phyloP scores from a whole-genome alignment of 2,329 filamentous ascomycete genomes.

The Paecilomyces formosus region DNA sequence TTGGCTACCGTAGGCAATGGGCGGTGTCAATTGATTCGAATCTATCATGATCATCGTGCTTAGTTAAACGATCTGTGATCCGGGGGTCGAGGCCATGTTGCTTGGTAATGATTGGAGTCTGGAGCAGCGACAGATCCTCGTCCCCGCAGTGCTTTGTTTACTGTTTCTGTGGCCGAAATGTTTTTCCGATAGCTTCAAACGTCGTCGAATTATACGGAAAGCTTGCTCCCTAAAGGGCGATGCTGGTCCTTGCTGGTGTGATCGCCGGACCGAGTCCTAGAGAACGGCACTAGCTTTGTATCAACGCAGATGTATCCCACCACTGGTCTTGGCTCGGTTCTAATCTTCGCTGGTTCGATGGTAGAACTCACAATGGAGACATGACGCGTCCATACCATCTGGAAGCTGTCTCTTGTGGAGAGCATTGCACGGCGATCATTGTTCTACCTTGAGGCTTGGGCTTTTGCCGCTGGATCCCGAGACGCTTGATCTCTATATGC shows the following conservation, averaged over 20 bases:
- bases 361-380: not conserved
- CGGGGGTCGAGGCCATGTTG: not conserved
- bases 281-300: not conserved
- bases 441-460: not conserved
- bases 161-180: not conserved
- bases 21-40: not conserved
- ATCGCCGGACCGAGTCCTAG: not conserved
- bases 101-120: not conserved
- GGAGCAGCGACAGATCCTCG: not conserved
- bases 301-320: not conserved
- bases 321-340: not conserved
- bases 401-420: not conserved
- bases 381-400: not conserved
- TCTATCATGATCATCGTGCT: not conserved
- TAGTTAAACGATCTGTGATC: not conserved
- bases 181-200: not conserved
- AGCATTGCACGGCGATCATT: not conserved
- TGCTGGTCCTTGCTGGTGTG: not conserved
- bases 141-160: not conserved
- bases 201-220: not conserved
- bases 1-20: not conserved
- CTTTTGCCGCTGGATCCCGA: not conserved
- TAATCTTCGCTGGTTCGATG: not conserved
- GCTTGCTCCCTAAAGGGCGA: not conserved
- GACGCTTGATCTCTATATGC: not conserved